Percentiles rank a stretch among this genome's conserved stretches.
Evolutionary conservation across 495 filamentous ascomycete species (phyloP).

Genomic region (Penicillium silybi): DNA sequence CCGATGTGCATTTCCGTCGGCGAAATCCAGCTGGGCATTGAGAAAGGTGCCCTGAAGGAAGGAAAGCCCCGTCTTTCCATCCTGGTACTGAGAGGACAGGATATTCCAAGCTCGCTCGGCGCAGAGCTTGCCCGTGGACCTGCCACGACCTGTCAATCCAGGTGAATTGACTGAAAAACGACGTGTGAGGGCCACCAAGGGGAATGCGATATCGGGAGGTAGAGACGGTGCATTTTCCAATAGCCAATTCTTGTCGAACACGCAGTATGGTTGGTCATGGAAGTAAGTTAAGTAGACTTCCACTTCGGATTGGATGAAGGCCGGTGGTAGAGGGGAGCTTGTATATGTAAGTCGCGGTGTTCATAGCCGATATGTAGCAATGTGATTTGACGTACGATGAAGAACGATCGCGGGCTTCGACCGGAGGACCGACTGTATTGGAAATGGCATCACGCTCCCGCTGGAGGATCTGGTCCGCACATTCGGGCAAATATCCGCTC

Average conservation of each 20-base stretch:
- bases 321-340: constrained; percentile 2
- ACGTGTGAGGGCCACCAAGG: constrained; percentile 25
- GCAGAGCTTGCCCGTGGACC: constrained; percentile 7
- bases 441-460: neutral
- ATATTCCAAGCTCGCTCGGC: constrained; percentile 23
- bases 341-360: neutral
- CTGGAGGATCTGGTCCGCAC: neutral
- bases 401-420: neutral
- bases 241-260: constrained; percentile 24
- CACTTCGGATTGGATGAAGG: constrained; percentile 20
- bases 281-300: constrained; percentile 22
- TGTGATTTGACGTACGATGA: neutral
- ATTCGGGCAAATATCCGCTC: neutral
- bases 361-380: neutral
- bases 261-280: constrained; percentile 29
- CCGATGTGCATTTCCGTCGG: constrained; percentile 21
- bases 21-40: constrained; percentile 27
- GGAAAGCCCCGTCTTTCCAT: constrained; percentile 17
- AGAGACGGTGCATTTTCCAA: constrained; percentile 8
- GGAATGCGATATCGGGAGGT: constrained; percentile 19
- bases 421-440: neutral
- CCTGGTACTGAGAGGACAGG: constrained; percentile 16
- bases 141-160: neutral
- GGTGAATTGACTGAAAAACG: constrained; percentile 17
- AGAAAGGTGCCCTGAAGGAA: constrained; percentile 28